Evolutionary conservation across 2,329 filamentous ascomycete genomes (phyloP).

Genomic region (Periconia sp.): DNA sequence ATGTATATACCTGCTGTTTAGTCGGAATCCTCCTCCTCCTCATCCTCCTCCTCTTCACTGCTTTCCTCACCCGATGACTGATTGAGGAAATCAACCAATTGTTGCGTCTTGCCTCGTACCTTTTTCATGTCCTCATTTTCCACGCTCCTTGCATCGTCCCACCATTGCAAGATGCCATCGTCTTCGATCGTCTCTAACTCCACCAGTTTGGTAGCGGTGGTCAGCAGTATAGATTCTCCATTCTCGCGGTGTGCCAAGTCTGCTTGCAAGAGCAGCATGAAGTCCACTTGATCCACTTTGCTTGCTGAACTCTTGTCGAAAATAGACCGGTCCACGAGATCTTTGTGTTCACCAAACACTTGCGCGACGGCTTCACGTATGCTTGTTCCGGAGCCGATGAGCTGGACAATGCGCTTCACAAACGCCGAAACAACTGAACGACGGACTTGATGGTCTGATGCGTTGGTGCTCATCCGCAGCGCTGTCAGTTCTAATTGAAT

Average conservation of each 20-base stretch:
- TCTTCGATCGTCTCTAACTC: slow-evolving; percentile 83
- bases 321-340: slow-evolving; percentile 61
- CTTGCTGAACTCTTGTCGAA: slow-evolving; percentile 56
- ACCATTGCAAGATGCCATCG: slow-evolving; percentile 87
- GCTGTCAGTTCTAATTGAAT: slow-evolving; percentile 94
- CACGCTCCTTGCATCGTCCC: slow-evolving; percentile 71
- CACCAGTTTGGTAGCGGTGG: slow-evolving; percentile 81
- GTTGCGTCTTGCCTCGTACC: slow-evolving; percentile 72
- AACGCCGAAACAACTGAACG: slow-evolving; percentile 84
- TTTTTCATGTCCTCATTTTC: slow-evolving; percentile 68
- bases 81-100: slow-evolving; percentile 78
- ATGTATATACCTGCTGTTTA: slow-evolving; percentile 8
- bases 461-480: slow-evolving; percentile 86
- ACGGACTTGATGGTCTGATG: slow-evolving; percentile 85
- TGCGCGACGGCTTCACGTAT: slow-evolving; percentile 46
- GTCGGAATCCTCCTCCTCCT: slow-evolving; percentile 47
- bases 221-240: slow-evolving; percentile 70
- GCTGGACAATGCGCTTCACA: slow-evolving; percentile 75
- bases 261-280: slow-evolving; percentile 78
- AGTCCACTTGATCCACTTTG: slow-evolving; percentile 77
- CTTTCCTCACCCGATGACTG: slow-evolving; percentile 73
- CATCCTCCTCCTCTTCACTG: slow-evolving; percentile 63
- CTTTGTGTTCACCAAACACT: slow-evolving; percentile 56
- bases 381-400: slow-evolving; percentile 54
- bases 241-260: slow-evolving; percentile 69